Evolutionary conservation across 768 basidiomycete genomes (phyloP).

Genomic region (Pleurotus giganteus): DNA sequence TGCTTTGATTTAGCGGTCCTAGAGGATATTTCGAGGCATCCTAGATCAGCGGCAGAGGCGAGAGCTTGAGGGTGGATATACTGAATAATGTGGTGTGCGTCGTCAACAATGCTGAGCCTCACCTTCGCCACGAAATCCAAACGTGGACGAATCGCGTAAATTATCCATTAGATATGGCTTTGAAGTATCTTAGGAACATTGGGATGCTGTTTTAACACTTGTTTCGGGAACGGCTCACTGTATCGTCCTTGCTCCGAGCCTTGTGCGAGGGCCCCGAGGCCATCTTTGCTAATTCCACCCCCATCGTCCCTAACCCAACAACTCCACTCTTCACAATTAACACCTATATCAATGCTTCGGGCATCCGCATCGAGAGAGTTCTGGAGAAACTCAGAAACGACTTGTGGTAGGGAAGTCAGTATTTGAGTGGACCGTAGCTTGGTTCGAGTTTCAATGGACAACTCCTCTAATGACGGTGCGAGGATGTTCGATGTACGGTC

Average conservation of each 20-base stretch:
- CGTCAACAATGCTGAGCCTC: not conserved
- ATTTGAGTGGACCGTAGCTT: constrained; percentile 82
- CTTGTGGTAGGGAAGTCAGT: constrained; percentile 75
- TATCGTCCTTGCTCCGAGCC: constrained; percentile 59
- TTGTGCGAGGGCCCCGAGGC: constrained; percentile 52
- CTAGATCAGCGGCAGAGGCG: constrained; percentile 78
- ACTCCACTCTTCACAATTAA: constrained; percentile 76
- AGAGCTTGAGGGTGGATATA: constrained; percentile 63
- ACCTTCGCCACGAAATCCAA: constrained; percentile 97
- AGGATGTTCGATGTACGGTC: not conserved
- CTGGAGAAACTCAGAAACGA: constrained; percentile 84
- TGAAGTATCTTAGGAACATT: constrained; percentile 57
- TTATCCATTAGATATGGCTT: constrained; percentile 58
- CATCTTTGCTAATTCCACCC: constrained; percentile 62
- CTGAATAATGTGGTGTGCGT: not conserved
- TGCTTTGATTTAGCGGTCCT: constrained; percentile 60
- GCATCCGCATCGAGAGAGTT: constrained; percentile 87
- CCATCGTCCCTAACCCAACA: constrained; percentile 91
- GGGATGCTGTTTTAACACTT: not conserved
- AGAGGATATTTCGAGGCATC: constrained; percentile 79
- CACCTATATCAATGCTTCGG: constrained; percentile 61
- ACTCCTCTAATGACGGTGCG: constrained; percentile 33
- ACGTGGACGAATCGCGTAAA: constrained; percentile 56
- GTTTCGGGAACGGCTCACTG: constrained; percentile 41
- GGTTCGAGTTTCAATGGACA: constrained; percentile 62